Conservation (phyloP, 2,329 filamentous ascomycete species). For the Ambrosiella cleistominuta region DNA sequence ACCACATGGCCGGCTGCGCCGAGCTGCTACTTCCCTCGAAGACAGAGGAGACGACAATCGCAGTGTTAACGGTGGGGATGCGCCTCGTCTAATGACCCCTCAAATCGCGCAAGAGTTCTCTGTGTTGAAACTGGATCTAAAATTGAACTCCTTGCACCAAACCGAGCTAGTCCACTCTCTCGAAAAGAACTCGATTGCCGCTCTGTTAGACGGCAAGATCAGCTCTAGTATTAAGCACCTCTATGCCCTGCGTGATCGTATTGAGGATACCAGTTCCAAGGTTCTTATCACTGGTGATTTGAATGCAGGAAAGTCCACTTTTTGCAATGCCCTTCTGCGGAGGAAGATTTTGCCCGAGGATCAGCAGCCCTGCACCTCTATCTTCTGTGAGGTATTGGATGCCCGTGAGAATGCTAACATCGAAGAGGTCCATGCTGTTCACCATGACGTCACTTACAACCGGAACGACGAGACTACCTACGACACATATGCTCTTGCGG, state of each 20-base stretch:
- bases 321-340: slow-evolving; percentile 90
- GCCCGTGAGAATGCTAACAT: slow-evolving; percentile 75
- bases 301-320: slow-evolving; percentile 95
- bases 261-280: slow-evolving; percentile 94
- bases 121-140: slow-evolving; percentile 83
- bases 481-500: slow-evolving; percentile 59
- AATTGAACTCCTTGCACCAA: slow-evolving; percentile 72
- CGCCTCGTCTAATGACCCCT: slow-evolving; percentile 73
- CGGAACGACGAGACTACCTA: slow-evolving; percentile 89
- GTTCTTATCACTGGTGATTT: slow-evolving; percentile 89
- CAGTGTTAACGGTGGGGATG: slow-evolving; percentile 26
- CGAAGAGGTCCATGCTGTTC: slow-evolving; percentile 91
- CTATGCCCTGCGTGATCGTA: slow-evolving; percentile 69
- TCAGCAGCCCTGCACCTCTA: slow-evolving; percentile 93
- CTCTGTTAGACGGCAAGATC: slow-evolving; percentile 84
- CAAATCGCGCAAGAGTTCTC: slow-evolving; percentile 95
- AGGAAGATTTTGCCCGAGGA: slow-evolving; percentile 90
- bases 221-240: slow-evolving; percentile 85
- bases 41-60: slow-evolving; percentile 63
- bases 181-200: slow-evolving; percentile 79
- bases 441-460: slow-evolving; percentile 63
- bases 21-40: slow-evolving; percentile 18
- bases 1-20: slow-evolving; percentile 4
- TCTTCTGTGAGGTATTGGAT: slow-evolving; percentile 94
- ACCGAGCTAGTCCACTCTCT: slow-evolving; percentile 84